Percentiles rank a stretch among this genome's conserved stretches.
Evolutionary conservation across 2,329 filamentous ascomycete species (phyloP).

Genomic region (Beauveria asiatica): DNA sequence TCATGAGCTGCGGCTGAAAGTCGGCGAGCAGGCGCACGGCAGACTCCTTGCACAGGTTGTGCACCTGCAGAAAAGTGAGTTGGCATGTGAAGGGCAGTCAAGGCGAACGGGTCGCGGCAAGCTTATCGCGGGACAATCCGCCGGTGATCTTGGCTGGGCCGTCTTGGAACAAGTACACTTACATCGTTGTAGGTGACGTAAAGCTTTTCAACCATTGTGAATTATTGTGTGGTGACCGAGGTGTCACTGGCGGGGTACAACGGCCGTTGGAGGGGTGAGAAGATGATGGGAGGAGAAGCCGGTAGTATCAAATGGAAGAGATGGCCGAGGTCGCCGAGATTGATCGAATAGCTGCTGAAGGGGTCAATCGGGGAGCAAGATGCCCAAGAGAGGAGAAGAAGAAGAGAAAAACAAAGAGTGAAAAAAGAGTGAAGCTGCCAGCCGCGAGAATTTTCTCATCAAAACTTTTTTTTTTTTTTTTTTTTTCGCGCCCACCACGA

Average conservation of each 20-base stretch:
- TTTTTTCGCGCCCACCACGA: neutral
- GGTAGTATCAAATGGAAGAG: neutral
- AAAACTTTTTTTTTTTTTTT: slow-evolving; percentile 11
- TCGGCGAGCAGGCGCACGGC: slow-evolving; percentile 73
- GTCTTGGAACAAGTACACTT: slow-evolving; percentile 25
- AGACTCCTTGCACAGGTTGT: slow-evolving; percentile 90
- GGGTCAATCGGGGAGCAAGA: slow-evolving; percentile 3
- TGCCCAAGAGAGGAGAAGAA: slow-evolving; percentile 17
- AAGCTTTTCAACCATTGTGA: slow-evolving; percentile 72
- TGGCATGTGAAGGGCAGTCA: neutral
- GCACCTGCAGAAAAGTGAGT: slow-evolving; percentile 53
- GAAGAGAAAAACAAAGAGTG: neutral
- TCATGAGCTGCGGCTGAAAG: slow-evolving; percentile 92
- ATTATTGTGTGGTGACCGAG: slow-evolving; percentile 11
- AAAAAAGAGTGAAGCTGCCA: neutral
- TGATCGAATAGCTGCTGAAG: neutral
- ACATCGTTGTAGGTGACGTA: slow-evolving; percentile 93
- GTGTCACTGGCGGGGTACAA: slow-evolving; percentile 12
- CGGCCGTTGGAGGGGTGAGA: neutral
- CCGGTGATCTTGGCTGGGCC: neutral
- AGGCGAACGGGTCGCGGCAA: neutral
- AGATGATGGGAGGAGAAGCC: neutral
- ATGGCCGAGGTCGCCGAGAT: neutral
- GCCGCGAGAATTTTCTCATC: slow-evolving; percentile 7
- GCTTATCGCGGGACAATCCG: neutral